A percentile compares a stretch with the other conserved stretches of the same genome.
Evolutionary conservation across 176 grass and related monocot species (phyloP).

Genomic region (Alopecurus myosuroides): DNA sequence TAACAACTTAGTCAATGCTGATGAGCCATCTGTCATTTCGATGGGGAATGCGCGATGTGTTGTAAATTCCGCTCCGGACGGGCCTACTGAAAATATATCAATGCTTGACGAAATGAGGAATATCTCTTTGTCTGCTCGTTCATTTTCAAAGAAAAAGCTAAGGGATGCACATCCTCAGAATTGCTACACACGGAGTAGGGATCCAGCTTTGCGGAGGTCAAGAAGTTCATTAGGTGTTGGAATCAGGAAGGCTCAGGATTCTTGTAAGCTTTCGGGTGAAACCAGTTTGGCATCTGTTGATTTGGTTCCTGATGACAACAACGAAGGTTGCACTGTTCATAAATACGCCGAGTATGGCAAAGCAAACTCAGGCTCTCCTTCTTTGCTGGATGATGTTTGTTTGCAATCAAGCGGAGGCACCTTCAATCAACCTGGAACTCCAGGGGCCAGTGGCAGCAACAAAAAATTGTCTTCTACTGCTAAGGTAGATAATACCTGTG

Average conservation of each 20-base stretch:
- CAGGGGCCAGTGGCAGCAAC: slow-evolving; percentile 18
- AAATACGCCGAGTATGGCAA: slow-evolving; percentile 2
- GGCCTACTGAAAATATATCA: slow-evolving; percentile 55
- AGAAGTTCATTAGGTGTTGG: slow-evolving; percentile 46
- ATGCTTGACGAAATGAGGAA: slow-evolving; percentile 71
- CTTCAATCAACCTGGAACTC: slow-evolving; percentile 25
- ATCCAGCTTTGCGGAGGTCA: slow-evolving; percentile 34
- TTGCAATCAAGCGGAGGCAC: slow-evolving; percentile 24
- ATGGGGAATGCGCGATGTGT: slow-evolving; percentile 23
- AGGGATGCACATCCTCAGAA: slow-evolving; percentile 54
- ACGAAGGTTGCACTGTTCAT: slow-evolving; percentile 18
- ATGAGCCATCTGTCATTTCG: slow-evolving; percentile 28
- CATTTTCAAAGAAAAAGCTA: slow-evolving; percentile 57
- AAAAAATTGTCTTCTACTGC: slow-evolving; percentile 18
- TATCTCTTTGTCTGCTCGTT: slow-evolving; percentile 35
- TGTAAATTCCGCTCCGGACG: slow-evolving; percentile 52
- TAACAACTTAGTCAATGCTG: slow-evolving; percentile 23
- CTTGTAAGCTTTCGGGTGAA: slow-evolving; percentile 28
- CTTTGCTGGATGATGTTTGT: slow-evolving; percentile 22
- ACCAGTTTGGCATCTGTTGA: slow-evolving; percentile 28
- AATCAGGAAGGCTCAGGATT: slow-evolving; percentile 39
- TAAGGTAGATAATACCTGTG: slow-evolving; percentile 35
- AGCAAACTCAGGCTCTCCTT: slow-evolving; percentile 19
- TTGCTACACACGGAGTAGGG: slow-evolving; percentile 37
- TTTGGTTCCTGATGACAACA: slow-evolving; percentile 23